Evolutionary conservation across 441 rosid species (phyloP).

Genomic region (Metrosideros polymorpha): DNA sequence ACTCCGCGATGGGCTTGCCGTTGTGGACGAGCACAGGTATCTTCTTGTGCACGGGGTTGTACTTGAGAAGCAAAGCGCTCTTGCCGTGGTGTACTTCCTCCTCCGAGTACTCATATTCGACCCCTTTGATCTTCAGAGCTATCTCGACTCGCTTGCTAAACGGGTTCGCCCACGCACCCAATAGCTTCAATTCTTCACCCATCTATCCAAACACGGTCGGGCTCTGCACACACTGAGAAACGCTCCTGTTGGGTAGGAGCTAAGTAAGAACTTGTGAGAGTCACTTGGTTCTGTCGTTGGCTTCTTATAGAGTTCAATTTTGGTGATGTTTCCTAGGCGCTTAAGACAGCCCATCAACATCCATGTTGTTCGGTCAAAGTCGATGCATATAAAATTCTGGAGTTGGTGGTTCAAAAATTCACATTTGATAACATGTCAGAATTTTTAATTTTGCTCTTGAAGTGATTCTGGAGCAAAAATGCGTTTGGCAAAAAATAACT

Average conservation of each 20-base stretch:
- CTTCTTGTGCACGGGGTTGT: constrained; percentile 30
- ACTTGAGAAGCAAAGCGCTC: constrained; percentile 33
- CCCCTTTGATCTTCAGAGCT: constrained; percentile 28
- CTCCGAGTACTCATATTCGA: constrained; percentile 30
- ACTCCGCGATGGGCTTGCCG: background rate
- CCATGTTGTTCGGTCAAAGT: background rate
- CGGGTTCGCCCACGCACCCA: constrained; percentile 31
- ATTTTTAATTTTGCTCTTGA: too few relatives aligned
- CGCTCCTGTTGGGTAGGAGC: background rate
- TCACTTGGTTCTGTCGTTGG: background rate
- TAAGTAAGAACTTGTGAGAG: background rate
- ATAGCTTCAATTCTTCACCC: constrained; percentile 18
- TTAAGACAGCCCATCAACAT: background rate
- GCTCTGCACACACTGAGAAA: background rate
- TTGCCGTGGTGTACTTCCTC: constrained; percentile 20
- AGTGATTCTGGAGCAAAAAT: too few relatives aligned
- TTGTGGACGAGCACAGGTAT: background rate
- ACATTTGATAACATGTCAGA: too few relatives aligned
- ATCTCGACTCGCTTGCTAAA: constrained; percentile 28
- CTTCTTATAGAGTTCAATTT: background rate
- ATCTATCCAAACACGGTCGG: background rate
- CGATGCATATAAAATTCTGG: background rate
- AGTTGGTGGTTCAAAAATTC: background rate
- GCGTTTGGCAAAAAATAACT: too few relatives aligned
- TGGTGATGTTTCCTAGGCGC: background rate